Conservation (phyloP, 352 stramenopile genomes). For the Phytopythium cucurbitacearum region DNA sequence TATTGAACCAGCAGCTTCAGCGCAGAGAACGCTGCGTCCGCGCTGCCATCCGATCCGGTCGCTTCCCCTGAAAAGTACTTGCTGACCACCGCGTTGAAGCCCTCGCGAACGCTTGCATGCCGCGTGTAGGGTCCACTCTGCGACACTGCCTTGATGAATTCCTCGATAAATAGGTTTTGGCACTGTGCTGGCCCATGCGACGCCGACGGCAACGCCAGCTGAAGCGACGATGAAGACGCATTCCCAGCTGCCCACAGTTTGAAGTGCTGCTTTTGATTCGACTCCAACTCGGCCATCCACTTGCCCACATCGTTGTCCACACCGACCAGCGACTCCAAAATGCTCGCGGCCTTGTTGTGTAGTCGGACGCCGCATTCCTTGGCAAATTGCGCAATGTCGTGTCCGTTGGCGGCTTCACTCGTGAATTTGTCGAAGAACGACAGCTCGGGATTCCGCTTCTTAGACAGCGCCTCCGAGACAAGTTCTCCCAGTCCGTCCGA, state of each 20-base stretch:
- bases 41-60: background rate
- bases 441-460: conserved; percentile 31
- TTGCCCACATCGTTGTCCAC: conserved; percentile 19
- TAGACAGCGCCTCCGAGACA: conserved; percentile 59
- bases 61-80: conserved; percentile 29
- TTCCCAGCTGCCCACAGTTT: background rate
- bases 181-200: conserved; percentile 14
- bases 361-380: conserved; percentile 30
- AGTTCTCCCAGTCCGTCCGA: conserved; percentile 74
- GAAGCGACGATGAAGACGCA: too few species aligned
- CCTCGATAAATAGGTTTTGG: conserved; percentile 74
- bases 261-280: conserved; percentile 1
- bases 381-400: conserved; percentile 27
- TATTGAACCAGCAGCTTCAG: conserved; percentile 59
- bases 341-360: conserved; percentile 24
- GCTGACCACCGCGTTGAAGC: conserved; percentile 42
- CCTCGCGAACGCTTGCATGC: conserved; percentile 61
- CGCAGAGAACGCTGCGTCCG: conserved; percentile 19
- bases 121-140: conserved; percentile 44
- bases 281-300: conserved; percentile 11
- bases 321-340: conserved; percentile 14
- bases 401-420: conserved; percentile 13
- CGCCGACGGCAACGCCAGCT: background rate
- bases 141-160: conserved; percentile 62
- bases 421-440: conserved; percentile 31